Evolutionary conservation across 192 early-diverging fungal species (phyloP).

Genomic region (Coemansia sp.): DNA sequence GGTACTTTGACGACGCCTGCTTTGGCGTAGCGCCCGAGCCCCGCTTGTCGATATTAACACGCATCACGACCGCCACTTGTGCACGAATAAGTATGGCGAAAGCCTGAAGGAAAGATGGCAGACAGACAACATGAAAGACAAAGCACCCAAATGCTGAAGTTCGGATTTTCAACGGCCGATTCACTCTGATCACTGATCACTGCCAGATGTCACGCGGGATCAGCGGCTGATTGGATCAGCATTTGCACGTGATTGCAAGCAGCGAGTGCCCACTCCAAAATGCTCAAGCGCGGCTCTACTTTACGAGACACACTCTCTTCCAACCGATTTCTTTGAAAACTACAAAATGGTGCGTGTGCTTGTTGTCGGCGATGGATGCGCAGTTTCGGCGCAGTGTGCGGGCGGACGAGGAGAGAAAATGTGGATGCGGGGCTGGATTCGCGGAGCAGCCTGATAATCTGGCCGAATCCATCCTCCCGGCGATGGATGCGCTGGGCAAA

Average conservation of each 20-base stretch:
- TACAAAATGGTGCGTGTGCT: conserved; percentile 8
- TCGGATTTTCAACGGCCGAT: no score
- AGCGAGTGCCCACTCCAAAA: neutral
- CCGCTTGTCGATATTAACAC: conserved; percentile 34
- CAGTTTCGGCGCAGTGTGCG: neutral
- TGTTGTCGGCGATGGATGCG: conserved; percentile 2
- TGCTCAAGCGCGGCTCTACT: no score
- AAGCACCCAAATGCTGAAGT: no score
- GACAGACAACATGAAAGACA: neutral
- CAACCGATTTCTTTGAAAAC: conserved; percentile 7
- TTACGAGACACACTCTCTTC: conserved; percentile 8
- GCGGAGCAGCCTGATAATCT: neutral
- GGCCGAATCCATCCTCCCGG: neutral
- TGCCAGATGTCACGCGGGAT: neutral
- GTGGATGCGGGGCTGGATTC: neutral
- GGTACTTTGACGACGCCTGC: conserved; percentile 12
- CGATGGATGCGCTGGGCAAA: conserved; percentile 7
- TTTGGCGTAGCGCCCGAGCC: neutral
- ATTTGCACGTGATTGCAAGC: neutral
- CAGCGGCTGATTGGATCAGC: neutral
- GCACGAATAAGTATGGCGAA: neutral
- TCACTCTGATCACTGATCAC: neutral
- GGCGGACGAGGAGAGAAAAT: no score
- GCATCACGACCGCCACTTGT: conserved; percentile 14
- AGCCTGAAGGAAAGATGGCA: neutral